phyloP scores from a whole-genome alignment of 2,329 filamentous ascomycete species.

The Alternaria gaisen region DNA sequence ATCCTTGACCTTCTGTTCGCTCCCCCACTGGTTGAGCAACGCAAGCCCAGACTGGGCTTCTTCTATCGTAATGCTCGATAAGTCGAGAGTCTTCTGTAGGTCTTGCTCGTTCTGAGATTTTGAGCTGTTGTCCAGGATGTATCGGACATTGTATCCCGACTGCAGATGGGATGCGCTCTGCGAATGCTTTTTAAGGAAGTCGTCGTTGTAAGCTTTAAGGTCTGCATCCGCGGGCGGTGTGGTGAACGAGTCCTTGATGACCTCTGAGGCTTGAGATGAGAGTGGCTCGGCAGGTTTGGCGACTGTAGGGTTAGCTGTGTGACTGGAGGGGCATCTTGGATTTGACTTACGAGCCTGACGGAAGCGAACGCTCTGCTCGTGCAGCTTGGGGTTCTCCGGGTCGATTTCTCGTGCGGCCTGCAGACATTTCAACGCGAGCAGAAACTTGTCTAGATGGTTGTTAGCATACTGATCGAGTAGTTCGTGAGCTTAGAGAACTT shows the following conservation, averaged over 20 bases:
- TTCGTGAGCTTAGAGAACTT: conserved; percentile 52
- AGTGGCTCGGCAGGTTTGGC: conserved; percentile 57
- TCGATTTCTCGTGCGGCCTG: conserved; percentile 76
- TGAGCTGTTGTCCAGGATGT: conserved; percentile 66
- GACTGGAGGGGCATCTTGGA: neutral
- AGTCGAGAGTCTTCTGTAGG: conserved; percentile 66
- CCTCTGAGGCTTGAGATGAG: conserved; percentile 72
- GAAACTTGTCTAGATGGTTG: conserved; percentile 73
- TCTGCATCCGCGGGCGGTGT: conserved; percentile 65
- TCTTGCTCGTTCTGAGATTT: conserved; percentile 68
- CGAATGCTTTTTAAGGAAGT: conserved; percentile 70
- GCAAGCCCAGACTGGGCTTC: conserved; percentile 66
- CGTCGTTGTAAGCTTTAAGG: conserved; percentile 71
- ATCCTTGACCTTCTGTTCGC: conserved; percentile 58
- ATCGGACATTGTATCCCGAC: conserved; percentile 68
- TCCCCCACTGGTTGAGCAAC: conserved; percentile 62
- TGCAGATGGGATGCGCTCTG: conserved; percentile 70
- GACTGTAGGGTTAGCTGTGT: conserved; percentile 32
- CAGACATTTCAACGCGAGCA: conserved; percentile 87
- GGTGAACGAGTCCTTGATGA: conserved; percentile 73
- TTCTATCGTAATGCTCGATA: conserved; percentile 61
- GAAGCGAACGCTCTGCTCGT: conserved; percentile 77
- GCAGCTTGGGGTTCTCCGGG: conserved; percentile 73
- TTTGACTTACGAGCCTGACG: conserved; percentile 61
- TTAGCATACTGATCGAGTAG: conserved; percentile 3